phyloP scores from a whole-genome alignment of 495 filamentous ascomycete species.

The Aspergillus baeticus region DNA sequence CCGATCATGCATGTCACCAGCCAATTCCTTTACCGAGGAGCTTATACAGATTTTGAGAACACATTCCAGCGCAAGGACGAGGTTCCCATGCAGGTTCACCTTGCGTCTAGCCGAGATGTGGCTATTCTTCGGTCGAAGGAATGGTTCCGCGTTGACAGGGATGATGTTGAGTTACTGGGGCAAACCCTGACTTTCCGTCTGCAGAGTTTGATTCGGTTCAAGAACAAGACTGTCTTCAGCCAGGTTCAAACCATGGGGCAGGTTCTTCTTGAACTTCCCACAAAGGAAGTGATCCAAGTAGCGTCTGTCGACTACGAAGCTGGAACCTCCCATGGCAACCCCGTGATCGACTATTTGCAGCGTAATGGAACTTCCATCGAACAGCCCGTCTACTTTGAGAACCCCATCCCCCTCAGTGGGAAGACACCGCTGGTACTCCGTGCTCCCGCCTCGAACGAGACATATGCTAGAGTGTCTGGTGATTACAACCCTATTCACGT shows the following conservation, averaged over 20 bases:
- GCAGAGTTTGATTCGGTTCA: slow-evolving; percentile 85
- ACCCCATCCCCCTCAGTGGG: slow-evolving; percentile 90
- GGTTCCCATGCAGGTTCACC: slow-evolving; percentile 90
- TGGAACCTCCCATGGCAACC: slow-evolving; percentile 88
- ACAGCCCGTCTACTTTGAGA: slow-evolving; percentile 96
- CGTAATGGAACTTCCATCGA: slow-evolving; percentile 91
- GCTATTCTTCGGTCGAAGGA: slow-evolving; percentile 93
- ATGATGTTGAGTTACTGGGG: slow-evolving; percentile 78
- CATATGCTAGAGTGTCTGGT: slow-evolving; percentile 93
- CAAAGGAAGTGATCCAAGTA: slow-evolving; percentile 95
- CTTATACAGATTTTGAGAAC: slow-evolving; percentile 91
- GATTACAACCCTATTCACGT: slow-evolving; percentile 99
- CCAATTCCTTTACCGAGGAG: slow-evolving; percentile 94
- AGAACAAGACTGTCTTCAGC: slow-evolving; percentile 91
- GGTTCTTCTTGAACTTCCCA: slow-evolving; percentile 92
- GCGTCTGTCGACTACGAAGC: slow-evolving; percentile 93
- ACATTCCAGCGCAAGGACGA: slow-evolving; percentile 98
- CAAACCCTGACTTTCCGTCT: slow-evolving; percentile 97
- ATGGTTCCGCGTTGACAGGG: slow-evolving; percentile 86
- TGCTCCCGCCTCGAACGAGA: slow-evolving; percentile 96
- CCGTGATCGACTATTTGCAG: slow-evolving; percentile 93
- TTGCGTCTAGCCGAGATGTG: slow-evolving; percentile 82
- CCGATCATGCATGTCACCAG: slow-evolving; percentile 98
- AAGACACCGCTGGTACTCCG: slow-evolving; percentile 83
- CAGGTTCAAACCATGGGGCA: slow-evolving; percentile 90